Evolutionary conservation across 805 yeast species (phyloP), one percentile per base, ranked within the genome.

Genomic region (Sporopachydermia lactativora): DNA sequence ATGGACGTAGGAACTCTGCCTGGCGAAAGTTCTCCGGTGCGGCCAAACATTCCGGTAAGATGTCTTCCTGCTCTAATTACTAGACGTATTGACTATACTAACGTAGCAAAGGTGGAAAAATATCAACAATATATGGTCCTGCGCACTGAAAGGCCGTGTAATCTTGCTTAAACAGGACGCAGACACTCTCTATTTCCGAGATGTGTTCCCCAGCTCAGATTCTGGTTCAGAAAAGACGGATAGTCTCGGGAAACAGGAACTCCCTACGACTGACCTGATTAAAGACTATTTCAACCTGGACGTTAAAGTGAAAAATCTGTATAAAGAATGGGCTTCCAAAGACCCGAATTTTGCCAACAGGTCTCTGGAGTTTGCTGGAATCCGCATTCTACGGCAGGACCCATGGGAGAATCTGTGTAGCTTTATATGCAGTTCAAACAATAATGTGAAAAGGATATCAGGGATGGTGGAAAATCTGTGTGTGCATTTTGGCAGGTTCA

Each of bases 371-470:
- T 74, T 75, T 42, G 64, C 64, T 3, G 97, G 96, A 0, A 76
- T 89, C 15, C 62, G 98, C 19, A 84, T 89, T 46, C 66, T 92
- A 18, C 68, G 88, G 31, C 97, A 92, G 57, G 96, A 89, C 47
- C 97, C 98, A 0, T 92, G 97, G 97, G 98, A 92, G 49, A 85
- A 89, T 36, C 63, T 86, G 37, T 62, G 89, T 15, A 81, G 92
- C 2, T 92, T 89, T 48, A 92, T 92, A 6, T 92, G 97, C 60
- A 84, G 95, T 2, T 78, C 94, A n/a, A 92, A 92, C 58, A 92
- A 92, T 59, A 92, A 92, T 52, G 92, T 92, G 41, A 85, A 89
- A 52, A 67, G 98, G 31, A 92, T 92, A 37, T 81, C 95, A 2
- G 79, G 80, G 51, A 86, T 92, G 95, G 92, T 96, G 56, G 84